Conservation (phyloP, 2,329 filamentous ascomycete species). For the Colletotrichum musicola region DNA sequence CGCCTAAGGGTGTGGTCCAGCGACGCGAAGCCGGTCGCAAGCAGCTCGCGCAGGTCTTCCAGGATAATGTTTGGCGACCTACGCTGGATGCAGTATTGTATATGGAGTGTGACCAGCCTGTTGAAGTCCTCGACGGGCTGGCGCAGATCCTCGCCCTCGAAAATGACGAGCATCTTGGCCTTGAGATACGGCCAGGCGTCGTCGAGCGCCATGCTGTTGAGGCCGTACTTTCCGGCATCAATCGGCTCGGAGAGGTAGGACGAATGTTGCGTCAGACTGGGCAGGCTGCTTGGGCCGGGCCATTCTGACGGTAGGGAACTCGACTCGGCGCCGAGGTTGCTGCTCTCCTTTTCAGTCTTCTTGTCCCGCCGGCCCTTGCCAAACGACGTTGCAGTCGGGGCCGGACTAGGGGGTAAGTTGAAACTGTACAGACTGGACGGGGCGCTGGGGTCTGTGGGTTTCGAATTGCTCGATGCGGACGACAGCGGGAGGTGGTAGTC, state of each 20-base stretch:
- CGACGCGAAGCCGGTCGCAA: slow-evolving; percentile 85
- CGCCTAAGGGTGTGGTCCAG: slow-evolving; percentile 85
- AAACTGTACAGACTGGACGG: slow-evolving; percentile 85
- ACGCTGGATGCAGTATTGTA: slow-evolving; percentile 82
- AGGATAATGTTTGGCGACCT: slow-evolving; percentile 78
- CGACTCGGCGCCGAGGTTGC: slow-evolving; percentile 66
- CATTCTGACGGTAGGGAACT: slow-evolving; percentile 59
- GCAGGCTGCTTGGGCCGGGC: slow-evolving; percentile 66
- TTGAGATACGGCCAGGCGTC: slow-evolving; percentile 88
- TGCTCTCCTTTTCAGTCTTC: slow-evolving; percentile 75
- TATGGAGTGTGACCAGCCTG: slow-evolving; percentile 80
- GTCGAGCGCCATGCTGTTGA: slow-evolving; percentile 78
- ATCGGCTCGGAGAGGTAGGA: slow-evolving; percentile 64
- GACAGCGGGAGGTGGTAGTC: slow-evolving; percentile 80
- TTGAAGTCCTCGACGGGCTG: slow-evolving; percentile 90
- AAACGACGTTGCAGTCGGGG: slow-evolving; percentile 74
- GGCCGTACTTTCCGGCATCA: slow-evolving; percentile 69
- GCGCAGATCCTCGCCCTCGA: slow-evolving; percentile 83
- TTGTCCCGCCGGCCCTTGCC: slow-evolving; percentile 90
- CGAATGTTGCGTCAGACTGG: slow-evolving; percentile 57
- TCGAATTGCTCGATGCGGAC: slow-evolving; percentile 81
- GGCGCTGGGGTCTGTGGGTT: slow-evolving; percentile 79
- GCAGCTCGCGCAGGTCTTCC: slow-evolving; percentile 81
- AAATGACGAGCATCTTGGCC: slow-evolving; percentile 80
- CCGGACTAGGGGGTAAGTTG: slow-evolving; percentile 79